Evolutionary conservation across 257 asterid species (phyloP).

Genomic region (Solanum chilense): DNA sequence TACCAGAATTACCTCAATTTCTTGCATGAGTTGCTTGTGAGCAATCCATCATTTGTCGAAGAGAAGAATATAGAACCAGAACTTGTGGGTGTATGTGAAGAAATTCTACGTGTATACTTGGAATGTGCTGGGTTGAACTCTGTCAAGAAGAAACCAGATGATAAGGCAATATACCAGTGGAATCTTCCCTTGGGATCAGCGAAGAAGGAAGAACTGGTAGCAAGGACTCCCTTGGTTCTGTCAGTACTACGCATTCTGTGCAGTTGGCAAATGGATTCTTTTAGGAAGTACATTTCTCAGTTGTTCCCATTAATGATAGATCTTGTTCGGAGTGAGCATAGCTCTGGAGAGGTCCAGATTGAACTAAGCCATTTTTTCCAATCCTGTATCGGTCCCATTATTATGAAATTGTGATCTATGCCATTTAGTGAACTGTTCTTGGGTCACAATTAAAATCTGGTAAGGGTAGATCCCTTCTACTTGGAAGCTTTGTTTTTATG

Average conservation of each 20-base stretch:
- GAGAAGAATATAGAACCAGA: conserved; percentile 52
- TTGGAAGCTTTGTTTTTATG: background rate
- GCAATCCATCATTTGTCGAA: conserved; percentile 28
- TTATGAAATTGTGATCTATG: conserved; percentile 24
- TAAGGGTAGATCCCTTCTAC: background rate
- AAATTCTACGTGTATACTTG: conserved; percentile 55
- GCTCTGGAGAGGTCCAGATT: conserved; percentile 72
- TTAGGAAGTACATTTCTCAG: conserved; percentile 40
- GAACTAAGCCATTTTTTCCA: conserved; percentile 58
- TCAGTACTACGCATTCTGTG: conserved; percentile 52
- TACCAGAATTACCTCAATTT: conserved; percentile 56
- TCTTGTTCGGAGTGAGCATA: conserved; percentile 90
- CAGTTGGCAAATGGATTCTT: conserved; percentile 41
- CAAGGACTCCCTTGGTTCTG: conserved; percentile 62
- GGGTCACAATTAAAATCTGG: background rate
- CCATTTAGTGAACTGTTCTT: background rate
- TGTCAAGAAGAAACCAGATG: conserved; percentile 10
- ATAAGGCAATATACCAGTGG: conserved; percentile 29
- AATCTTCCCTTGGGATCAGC: conserved; percentile 79
- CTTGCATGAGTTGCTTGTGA: conserved; percentile 51
- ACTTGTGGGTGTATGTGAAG: conserved; percentile 66
- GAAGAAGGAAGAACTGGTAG: conserved; percentile 87
- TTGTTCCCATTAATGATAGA: conserved; percentile 67
- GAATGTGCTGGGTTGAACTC: conserved; percentile 51
- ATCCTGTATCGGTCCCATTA: conserved; percentile 62